These are phyloP conservation scores for Imleria badia DNA, from an alignment of 768 basidiomycete species.

Conservation along the genomic window DNA sequence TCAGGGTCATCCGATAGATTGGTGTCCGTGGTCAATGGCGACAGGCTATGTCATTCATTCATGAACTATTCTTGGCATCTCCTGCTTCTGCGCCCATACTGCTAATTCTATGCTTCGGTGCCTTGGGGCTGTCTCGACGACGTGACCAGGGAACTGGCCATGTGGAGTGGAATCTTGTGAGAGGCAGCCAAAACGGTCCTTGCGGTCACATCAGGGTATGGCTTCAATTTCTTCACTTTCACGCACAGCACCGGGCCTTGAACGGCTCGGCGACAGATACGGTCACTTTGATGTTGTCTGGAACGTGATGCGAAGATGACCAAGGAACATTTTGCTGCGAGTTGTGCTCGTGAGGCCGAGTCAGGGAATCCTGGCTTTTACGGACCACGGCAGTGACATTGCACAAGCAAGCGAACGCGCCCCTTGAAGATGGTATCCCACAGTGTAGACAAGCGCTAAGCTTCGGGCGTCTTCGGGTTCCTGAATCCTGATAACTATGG, in stretches of 20 bases:
- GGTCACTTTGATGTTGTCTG: slow-evolving; percentile 10
- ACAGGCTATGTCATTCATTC: neutral
- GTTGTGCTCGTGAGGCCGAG: neutral
- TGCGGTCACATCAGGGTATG: neutral
- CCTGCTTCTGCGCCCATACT: neutral
- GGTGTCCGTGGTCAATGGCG: neutral
- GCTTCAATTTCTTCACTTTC: neutral
- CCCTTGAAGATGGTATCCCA: neutral
- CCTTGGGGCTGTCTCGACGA: slow-evolving; percentile 11
- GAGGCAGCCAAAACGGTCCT: slow-evolving; percentile 7
- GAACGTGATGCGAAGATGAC: slow-evolving; percentile 12
- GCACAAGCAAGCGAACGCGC: neutral
- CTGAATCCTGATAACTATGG: neutral
- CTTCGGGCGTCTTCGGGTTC: neutral
- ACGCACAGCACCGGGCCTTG: neutral
- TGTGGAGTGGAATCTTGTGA: slow-evolving; percentile 14
- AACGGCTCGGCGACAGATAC: too few species aligned
- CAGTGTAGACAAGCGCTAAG: neutral
- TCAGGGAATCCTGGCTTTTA: too few species aligned
- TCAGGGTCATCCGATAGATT: slow-evolving; percentile 45
- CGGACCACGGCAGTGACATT: slow-evolving; percentile 2
- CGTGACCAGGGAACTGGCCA: neutral
- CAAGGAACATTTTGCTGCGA: slow-evolving; percentile 21
- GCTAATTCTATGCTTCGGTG: neutral
- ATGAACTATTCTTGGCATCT: neutral